Evolutionary conservation across 305 asterid species (phyloP), one percentile per base, ranked within the genome.

Genomic region (Fraxinus albicans): DNA sequence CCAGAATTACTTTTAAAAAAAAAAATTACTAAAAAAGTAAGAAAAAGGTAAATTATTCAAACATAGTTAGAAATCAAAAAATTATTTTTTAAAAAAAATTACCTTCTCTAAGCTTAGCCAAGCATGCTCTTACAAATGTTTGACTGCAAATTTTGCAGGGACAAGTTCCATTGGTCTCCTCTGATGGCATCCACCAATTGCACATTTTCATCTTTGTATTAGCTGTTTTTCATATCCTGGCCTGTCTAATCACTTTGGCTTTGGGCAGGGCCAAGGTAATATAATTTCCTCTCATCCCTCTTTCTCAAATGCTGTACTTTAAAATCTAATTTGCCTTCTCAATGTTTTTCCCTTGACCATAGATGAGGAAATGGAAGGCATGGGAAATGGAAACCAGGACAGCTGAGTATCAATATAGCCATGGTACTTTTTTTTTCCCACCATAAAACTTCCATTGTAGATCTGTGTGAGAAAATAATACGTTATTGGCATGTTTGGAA

Each of bases 351-450:
- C 15, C 8, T 13, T 75, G 7, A 13, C 70, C 25, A 31, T 79
- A 92, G 94, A 92, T 90, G 94, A 87, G 91, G 58, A 90, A 67
- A 42, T 92, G 92, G 96, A 89, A 89, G 83, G 84, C 90, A 77
- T 90, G 96, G 96, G 94, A 92, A 84, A 81, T 7, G 77, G 94
- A 92, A 82, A 90, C 93, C 72, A 86, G 47, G 82, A 89, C 94
- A 80, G 17, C 84, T 17, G 90, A 89, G 81, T 88, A 92, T 81
- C 91, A 87, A 77, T 87, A 81, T 77, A 82, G 87, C 23, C 83
- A 89, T 50, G 94, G 96, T 88, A 86, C 13, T 74, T 80, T 80
- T 38, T 38, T 38, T 17, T 35, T 7, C 69, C 19, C 69, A 21
- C 25, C 8, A 17, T 47, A 40, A 65, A 65, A 65, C 73, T 9